Percentiles rank a stretch among this genome's conserved stretches.
These are phyloP conservation scores for Sporothrix inflata DNA, from an alignment of 2,329 filamentous ascomycete genomes.

Conservation along the genomic window DNA sequence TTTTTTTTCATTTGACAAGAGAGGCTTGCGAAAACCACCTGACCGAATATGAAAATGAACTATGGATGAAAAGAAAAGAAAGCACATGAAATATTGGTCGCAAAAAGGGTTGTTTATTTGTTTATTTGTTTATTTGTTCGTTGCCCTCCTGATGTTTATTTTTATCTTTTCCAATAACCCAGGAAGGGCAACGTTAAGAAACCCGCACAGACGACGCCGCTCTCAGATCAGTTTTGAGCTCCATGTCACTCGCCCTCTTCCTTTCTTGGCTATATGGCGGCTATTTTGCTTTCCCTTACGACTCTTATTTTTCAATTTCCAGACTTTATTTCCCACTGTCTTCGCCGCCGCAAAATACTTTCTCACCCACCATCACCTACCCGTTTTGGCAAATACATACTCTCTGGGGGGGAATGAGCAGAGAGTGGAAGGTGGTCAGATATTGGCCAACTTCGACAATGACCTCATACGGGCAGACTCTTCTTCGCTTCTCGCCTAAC, in stretches of 20 bases:
- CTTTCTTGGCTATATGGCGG: constrained; percentile 22
- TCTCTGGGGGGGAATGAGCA: neutral
- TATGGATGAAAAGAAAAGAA: constrained; percentile 16
- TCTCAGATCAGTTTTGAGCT: neutral
- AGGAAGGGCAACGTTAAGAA: neutral
- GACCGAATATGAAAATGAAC: constrained; percentile 5
- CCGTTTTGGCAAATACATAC: constrained; percentile 27
- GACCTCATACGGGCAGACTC: constrained; percentile 12
- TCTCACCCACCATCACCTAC: constrained; percentile 31
- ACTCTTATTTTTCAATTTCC: neutral
- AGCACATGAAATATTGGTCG: neutral
- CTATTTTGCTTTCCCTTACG: constrained; percentile 15
- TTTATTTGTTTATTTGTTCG: neutral
- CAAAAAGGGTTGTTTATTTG: neutral
- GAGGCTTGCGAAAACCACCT: neutral
- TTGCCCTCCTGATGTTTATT: neutral
- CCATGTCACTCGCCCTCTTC: neutral
- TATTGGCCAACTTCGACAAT: neutral
- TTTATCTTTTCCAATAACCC: neutral
- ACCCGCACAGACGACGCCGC: constrained; percentile 5
- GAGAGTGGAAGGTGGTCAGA: constrained; percentile 16
- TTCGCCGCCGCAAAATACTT: constrained; percentile 21
- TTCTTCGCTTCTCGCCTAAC: neutral
- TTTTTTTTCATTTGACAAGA: neutral
- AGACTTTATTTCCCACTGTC: neutral